phyloP scores from a whole-genome alignment of 345 rosid genomes.

The Sapria himalayana region DNA sequence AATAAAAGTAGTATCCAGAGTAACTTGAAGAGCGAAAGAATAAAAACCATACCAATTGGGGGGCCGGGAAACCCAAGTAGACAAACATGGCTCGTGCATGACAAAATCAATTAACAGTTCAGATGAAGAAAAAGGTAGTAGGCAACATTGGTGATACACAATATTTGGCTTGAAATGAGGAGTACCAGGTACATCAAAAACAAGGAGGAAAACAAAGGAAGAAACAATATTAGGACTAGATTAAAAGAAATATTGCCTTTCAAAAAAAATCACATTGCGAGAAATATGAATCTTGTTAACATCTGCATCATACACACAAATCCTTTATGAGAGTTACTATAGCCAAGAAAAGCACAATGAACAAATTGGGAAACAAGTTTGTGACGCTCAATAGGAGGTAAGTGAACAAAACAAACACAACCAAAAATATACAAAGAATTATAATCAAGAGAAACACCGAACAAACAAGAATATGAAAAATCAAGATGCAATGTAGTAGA shows the following conservation, averaged over 20 bases:
- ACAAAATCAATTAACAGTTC: neutral
- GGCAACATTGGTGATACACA: neutral
- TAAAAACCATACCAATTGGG: neutral
- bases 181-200: neutral
- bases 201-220: too few species aligned
- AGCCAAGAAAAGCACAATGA: slow-evolving; percentile 3
- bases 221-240: too few species aligned
- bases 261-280: too few species aligned
- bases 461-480: neutral
- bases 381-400: neutral
- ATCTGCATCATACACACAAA: too few species aligned
- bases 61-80: neutral
- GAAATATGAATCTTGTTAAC: too few species aligned
- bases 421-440: neutral
- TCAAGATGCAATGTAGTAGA: neutral
- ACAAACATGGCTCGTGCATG: too few species aligned
- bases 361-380: neutral
- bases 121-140: too few species aligned
- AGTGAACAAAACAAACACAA: slow-evolving; percentile 6
- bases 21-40: neutral
- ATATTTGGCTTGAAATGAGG: neutral
- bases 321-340: neutral
- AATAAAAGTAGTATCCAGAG: neutral
- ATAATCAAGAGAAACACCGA: neutral
- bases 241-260: too few species aligned